Percentiles rank a stretch among this genome's conserved stretches.
Conservation (phyloP, 371 early-diverging fungal species). For the Racocetra persica region DNA sequence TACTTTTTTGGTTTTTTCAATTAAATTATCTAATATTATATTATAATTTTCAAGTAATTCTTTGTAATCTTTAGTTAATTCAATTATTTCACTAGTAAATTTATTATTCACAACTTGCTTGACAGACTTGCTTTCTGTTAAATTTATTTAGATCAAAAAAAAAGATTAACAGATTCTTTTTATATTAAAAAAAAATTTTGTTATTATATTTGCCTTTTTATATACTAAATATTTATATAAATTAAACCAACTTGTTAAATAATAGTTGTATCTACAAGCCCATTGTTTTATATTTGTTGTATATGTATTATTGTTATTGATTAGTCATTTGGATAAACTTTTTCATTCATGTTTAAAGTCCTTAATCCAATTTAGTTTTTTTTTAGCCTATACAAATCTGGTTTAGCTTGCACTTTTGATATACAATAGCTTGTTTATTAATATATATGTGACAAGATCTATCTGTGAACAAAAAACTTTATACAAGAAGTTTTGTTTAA, state of each 20-base stretch:
- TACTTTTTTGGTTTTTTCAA: too few species aligned
- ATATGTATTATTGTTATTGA: not conserved
- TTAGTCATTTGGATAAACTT: not conserved
- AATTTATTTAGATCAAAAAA: too few species aligned
- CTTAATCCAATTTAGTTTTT: not conserved
- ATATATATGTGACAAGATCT: not conserved
- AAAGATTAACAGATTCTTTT: too few species aligned
- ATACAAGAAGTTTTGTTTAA: not conserved
- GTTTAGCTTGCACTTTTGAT: not conserved
- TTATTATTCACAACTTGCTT: too few species aligned
- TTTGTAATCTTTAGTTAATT: too few species aligned
- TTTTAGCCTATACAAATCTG: not conserved
- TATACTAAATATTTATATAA: not conserved
- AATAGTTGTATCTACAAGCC: too few species aligned
- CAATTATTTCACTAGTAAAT: too few species aligned
- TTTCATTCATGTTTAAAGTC: not conserved
- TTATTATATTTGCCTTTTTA: not conserved
- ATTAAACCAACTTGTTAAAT: not conserved
- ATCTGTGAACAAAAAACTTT: too few species aligned
- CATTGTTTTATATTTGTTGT: not conserved
- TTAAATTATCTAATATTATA: too few species aligned
- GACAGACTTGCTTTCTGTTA: too few species aligned
- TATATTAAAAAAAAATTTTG: not conserved
- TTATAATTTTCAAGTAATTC: too few species aligned
- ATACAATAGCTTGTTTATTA: too few species aligned